Percentiles rank a stretch among this genome's conserved stretches.
Evolutionary conservation across 495 filamentous ascomycete species (phyloP).

Genomic region (Elaphomyces granulatus): DNA sequence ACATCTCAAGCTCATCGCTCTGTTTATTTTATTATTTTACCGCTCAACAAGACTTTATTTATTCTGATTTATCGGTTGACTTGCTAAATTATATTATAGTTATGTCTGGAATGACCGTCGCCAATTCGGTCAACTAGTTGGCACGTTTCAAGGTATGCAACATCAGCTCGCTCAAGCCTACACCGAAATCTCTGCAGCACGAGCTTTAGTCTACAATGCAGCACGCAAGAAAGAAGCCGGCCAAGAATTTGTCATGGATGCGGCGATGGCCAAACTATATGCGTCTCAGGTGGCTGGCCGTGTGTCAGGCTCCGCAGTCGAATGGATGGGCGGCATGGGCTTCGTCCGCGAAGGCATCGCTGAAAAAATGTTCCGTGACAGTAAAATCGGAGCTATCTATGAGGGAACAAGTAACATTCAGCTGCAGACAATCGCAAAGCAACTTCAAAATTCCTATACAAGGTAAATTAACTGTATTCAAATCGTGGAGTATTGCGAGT

Average conservation of each 20-base stretch:
- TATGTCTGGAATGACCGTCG: slow-evolving; percentile 96
- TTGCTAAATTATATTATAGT: slow-evolving; percentile 16
- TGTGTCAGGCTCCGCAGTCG: slow-evolving; percentile 74
- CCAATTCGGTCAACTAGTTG: slow-evolving; percentile 88
- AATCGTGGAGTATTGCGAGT: too few species aligned
- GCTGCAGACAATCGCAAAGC: slow-evolving; percentile 85
- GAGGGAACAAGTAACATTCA: slow-evolving; percentile 85
- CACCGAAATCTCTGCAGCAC: slow-evolving; percentile 80
- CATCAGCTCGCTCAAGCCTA: slow-evolving; percentile 96
- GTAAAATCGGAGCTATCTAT: slow-evolving; percentile 98
- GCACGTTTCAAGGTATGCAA: slow-evolving; percentile 98
- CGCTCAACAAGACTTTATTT: too few species aligned
- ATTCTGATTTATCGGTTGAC: background rate
- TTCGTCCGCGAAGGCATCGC: slow-evolving; percentile 94
- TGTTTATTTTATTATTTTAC: too few species aligned
- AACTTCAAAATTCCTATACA: slow-evolving; percentile 84
- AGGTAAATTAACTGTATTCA: too few species aligned
- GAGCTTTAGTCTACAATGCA: slow-evolving; percentile 90
- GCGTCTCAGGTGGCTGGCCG: slow-evolving; percentile 84
- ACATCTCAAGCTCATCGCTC: too few species aligned
- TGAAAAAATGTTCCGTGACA: slow-evolving; percentile 96
- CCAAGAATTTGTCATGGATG: slow-evolving; percentile 84
- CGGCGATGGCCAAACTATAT: slow-evolving; percentile 96
- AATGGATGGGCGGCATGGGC: slow-evolving; percentile 99
- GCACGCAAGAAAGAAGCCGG: slow-evolving; percentile 97